A percentile compares a stretch with the other conserved stretches of the same genome.
Conservation (phyloP, 108 stramenopile genomes). For the Cyclotella sp. region DNA sequence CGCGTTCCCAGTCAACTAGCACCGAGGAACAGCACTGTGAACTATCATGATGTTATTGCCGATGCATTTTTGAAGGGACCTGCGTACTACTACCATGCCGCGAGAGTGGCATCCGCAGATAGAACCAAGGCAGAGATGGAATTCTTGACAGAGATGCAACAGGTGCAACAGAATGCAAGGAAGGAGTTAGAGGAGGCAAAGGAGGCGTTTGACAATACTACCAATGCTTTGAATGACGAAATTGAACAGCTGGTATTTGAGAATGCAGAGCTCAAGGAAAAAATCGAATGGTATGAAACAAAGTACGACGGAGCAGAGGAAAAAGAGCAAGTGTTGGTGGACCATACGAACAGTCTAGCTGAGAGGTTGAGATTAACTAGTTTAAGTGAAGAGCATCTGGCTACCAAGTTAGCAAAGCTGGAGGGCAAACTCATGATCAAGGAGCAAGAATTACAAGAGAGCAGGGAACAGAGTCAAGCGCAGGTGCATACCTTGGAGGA, state of each 20-base stretch:
- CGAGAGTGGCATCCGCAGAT: constrained; percentile 35
- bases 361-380: constrained; percentile 48
- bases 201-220: constrained; percentile 21
- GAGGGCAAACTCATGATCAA: constrained; percentile 57
- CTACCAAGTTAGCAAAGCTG: constrained; percentile 47
- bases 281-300: constrained; percentile 34
- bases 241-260: constrained; percentile 31
- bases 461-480: constrained; percentile 5
- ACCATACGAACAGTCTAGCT: constrained; percentile 48
- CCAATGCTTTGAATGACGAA: constrained; percentile 26
- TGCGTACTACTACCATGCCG: constrained; percentile 40
- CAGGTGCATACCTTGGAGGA: constrained; percentile 19
- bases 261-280: constrained; percentile 42
- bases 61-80: constrained; percentile 45
- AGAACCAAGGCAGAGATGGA: constrained; percentile 10
- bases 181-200: constrained; percentile 11
- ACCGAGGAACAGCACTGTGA: constrained; percentile 27
- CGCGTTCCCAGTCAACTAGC: constrained; percentile 36
- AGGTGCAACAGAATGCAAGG: constrained; percentile 15
- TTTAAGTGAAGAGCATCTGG: constrained; percentile 47
- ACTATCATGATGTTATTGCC: constrained; percentile 34
- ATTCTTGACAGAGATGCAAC: constrained; percentile 13
- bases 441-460: constrained; percentile 49
- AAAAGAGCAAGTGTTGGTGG: constrained; percentile 53
- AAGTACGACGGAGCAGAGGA: constrained; percentile 53